These are phyloP conservation scores for Gloeostereum incarnatum DNA, from an alignment of 768 basidiomycete genomes.

Conservation along the genomic window DNA sequence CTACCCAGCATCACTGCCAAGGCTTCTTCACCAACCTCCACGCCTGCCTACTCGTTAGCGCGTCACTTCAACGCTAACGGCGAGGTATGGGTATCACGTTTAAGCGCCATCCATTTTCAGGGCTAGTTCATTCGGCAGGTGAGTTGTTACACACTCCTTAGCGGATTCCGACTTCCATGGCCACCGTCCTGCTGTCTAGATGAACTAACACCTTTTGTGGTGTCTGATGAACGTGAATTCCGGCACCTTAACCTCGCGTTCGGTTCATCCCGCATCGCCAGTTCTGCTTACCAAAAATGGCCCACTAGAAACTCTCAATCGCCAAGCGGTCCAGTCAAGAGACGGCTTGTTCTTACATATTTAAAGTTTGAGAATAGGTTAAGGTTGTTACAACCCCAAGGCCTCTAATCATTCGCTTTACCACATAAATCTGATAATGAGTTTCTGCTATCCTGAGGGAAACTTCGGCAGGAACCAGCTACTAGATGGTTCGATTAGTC, in stretches of 20 bases:
- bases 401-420: slow-evolving; percentile 90
- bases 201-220: slow-evolving; percentile 82
- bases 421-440: slow-evolving; percentile 52
- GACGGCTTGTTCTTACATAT: slow-evolving; percentile 80
- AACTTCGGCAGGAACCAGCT: slow-evolving; percentile 90
- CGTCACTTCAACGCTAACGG: slow-evolving; percentile 66
- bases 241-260: slow-evolving; percentile 69
- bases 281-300: slow-evolving; percentile 73
- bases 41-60: slow-evolving; percentile 70
- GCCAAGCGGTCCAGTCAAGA: slow-evolving; percentile 75
- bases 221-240: slow-evolving; percentile 80
- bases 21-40: slow-evolving; percentile 75
- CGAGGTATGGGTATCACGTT: slow-evolving; percentile 80
- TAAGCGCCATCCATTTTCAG: slow-evolving; percentile 89
- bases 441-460: slow-evolving; percentile 57
- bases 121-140: slow-evolving; percentile 88
- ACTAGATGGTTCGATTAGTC: slow-evolving; percentile 94
- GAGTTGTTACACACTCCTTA: slow-evolving; percentile 86
- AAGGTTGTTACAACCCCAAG: slow-evolving; percentile 85
- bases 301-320: slow-evolving; percentile 77
- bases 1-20: slow-evolving; percentile 65
- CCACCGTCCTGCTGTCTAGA: slow-evolving; percentile 85
- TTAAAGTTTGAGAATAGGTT: slow-evolving; percentile 79
- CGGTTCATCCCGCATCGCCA: slow-evolving; percentile 64
- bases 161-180: slow-evolving; percentile 81